Evolutionary conservation across 345 rosid species (phyloP).

Genomic region (Psidium guajava): DNA sequence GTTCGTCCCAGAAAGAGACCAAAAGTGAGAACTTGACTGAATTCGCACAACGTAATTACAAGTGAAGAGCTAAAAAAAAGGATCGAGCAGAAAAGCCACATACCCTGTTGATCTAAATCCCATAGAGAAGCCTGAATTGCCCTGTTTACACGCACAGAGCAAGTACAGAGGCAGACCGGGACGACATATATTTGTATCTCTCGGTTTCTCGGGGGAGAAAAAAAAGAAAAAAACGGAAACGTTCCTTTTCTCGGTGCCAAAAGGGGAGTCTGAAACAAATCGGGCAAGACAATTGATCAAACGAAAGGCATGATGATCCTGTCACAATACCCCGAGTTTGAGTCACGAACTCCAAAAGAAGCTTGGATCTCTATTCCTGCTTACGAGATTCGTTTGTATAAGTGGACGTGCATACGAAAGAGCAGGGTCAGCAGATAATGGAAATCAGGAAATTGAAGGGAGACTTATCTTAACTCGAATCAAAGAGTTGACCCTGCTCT

Average conservation of each 20-base stretch:
- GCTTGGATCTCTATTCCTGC: background rate
- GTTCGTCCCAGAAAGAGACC: background rate
- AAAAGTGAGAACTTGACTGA: background rate
- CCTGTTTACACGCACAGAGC: background rate
- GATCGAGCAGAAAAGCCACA: background rate
- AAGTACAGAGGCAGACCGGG: background rate
- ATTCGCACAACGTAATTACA: background rate
- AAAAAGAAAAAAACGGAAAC: too few species aligned
- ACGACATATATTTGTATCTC: background rate
- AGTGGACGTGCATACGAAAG: background rate
- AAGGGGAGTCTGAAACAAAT: background rate
- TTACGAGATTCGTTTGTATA: background rate
- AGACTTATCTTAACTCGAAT: background rate
- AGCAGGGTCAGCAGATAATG: background rate
- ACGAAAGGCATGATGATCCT: background rate
- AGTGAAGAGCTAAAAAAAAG: background rate
- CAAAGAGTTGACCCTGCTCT: background rate
- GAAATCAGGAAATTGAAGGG: background rate
- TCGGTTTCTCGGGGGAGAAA: background rate
- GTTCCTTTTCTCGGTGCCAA: background rate
- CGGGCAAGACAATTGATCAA: background rate
- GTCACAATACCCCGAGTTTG: background rate
- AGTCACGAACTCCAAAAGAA: background rate
- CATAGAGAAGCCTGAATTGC: background rate
- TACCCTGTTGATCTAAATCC: constrained; percentile 17